Conservation (phyloP, 2,329 filamentous ascomycete genomes). For the Metarhizium sp. region DNA sequence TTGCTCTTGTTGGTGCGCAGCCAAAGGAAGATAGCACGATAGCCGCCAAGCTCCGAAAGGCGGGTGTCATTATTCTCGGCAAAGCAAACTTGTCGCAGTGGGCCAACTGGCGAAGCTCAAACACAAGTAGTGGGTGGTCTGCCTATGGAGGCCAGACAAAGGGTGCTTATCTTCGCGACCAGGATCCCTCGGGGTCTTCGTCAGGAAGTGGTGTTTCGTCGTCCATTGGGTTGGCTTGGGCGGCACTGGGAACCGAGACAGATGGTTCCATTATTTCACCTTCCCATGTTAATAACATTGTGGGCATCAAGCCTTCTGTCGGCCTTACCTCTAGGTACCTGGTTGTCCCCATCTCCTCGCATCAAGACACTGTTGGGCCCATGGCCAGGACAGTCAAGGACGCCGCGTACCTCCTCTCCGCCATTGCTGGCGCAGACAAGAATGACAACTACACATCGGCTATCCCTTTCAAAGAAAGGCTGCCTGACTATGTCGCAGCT, state of each 20-base stretch:
- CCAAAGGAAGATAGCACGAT: slow-evolving; percentile 47
- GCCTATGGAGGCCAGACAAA: slow-evolving; percentile 53
- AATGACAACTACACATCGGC: slow-evolving; percentile 52
- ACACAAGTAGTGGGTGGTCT: slow-evolving; percentile 54
- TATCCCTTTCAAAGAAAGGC: slow-evolving; percentile 43
- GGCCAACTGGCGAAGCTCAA: slow-evolving; percentile 51
- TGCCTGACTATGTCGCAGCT: slow-evolving; percentile 53
- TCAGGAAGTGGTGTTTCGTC: slow-evolving; percentile 52
- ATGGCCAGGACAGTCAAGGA: slow-evolving; percentile 56
- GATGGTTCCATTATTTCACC: slow-evolving; percentile 53
- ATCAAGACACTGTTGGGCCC: slow-evolving; percentile 55
- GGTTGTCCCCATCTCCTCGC: slow-evolving; percentile 54
- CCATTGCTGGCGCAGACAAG: slow-evolving; percentile 50
- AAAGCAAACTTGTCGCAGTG: slow-evolving; percentile 58
- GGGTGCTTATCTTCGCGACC: slow-evolving; percentile 50
- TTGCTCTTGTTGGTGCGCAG: slow-evolving; percentile 48
- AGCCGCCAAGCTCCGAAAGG: slow-evolving; percentile 47
- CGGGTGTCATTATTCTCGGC: slow-evolving; percentile 55
- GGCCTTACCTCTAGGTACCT: slow-evolving; percentile 52
- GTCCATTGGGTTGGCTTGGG: slow-evolving; percentile 9
- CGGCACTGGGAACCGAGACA: slow-evolving; percentile 30
- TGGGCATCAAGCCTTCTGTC: slow-evolving; percentile 59
- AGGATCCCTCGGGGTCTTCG: slow-evolving; percentile 54
- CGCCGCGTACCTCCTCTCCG: slow-evolving; percentile 49
- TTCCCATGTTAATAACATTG: slow-evolving; percentile 42